phyloP scores from a whole-genome alignment of 1,284 basidiomycete genomes.

The Sanghuangporus baumii region DNA sequence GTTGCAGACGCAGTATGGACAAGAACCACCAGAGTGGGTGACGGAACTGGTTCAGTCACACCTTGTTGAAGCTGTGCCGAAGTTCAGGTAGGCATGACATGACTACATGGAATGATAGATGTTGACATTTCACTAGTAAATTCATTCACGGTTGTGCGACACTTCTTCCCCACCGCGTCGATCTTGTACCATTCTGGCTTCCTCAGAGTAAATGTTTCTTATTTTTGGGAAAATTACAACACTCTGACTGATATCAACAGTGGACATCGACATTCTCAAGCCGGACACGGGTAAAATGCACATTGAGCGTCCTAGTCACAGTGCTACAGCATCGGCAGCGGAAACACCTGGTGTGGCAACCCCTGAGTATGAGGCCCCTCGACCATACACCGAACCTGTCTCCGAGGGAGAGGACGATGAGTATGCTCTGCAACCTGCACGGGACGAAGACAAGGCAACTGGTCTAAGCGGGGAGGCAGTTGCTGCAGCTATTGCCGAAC shows the following conservation, averaged over 20 bases:
- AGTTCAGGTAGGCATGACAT: constrained; percentile 58
- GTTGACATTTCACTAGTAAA: constrained; percentile 54
- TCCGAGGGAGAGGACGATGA: constrained; percentile 89
- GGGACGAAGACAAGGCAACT: constrained; percentile 74
- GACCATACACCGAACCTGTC: constrained; percentile 74
- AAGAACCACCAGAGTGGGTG: constrained; percentile 96
- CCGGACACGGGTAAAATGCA: constrained; percentile 72
- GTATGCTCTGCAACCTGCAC: constrained; percentile 60
- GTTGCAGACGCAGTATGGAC: constrained; percentile 93
- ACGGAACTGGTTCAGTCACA: constrained; percentile 92
- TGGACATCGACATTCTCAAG: constrained; percentile 92
- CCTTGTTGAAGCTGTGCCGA: constrained; percentile 89
- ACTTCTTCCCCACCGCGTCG: constrained; percentile 87
- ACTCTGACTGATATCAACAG: constrained; percentile 32
- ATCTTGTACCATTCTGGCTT: constrained; percentile 99
- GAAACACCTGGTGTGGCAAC: constrained; percentile 47
- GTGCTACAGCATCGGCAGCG: constrained; percentile 34
- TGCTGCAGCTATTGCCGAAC: constrained; percentile 76
- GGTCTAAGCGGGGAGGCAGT: constrained; percentile 68
- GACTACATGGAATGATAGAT: neutral
- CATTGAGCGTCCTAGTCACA: constrained; percentile 67
- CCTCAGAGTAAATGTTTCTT: constrained; percentile 68
- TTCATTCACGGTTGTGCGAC: constrained; percentile 98
- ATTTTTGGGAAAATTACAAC: neutral
- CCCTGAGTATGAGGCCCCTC: constrained; percentile 34